Evolutionary conservation across 495 filamentous ascomycete genomes (phyloP).

Genomic region (Jackrogersella multiformis): DNA sequence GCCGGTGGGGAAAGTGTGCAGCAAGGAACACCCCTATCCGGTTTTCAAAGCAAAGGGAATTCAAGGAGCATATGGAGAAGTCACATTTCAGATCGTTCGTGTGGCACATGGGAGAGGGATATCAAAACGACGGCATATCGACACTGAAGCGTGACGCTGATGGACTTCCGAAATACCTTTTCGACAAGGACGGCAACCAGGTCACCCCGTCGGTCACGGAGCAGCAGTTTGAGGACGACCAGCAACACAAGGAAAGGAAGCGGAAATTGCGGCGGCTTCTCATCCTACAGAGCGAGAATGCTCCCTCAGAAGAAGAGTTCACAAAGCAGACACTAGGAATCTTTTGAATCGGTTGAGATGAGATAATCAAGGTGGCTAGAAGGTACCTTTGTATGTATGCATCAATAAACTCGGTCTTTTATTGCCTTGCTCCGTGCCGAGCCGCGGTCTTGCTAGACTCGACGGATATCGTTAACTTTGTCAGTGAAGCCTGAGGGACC

Average conservation of each 20-base stretch:
- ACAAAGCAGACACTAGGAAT: conserved; percentile 43
- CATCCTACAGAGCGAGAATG: conserved; percentile 48
- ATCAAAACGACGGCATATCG: conserved; percentile 49
- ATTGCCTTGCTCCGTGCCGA: conserved; percentile 8
- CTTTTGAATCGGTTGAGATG: conserved; percentile 23
- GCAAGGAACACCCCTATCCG: conserved; percentile 24
- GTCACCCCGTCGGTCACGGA: conserved; percentile 54
- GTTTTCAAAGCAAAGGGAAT: conserved; percentile 50
- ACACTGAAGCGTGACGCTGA: conserved; percentile 30
- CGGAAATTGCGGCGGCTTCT: conserved; percentile 46
- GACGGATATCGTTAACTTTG: neutral
- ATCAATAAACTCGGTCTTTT: conserved; percentile 1
- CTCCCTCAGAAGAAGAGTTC: conserved; percentile 53
- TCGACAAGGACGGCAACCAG: conserved; percentile 51
- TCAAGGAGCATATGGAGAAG: conserved; percentile 68
- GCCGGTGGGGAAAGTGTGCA: conserved; percentile 51
- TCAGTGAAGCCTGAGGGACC: neutral
- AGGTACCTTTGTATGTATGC: neutral
- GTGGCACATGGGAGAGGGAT: conserved; percentile 74
- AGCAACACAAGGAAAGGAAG: conserved; percentile 47
- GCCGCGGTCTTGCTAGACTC: neutral
- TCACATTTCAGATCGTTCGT: conserved; percentile 66
- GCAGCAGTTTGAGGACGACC: conserved; percentile 51
- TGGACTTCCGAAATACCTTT: conserved; percentile 52
- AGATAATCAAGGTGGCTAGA: neutral